Evolutionary conservation across 2,329 filamentous ascomycete genomes (phyloP).

Genomic region (Dactylellina sp.): DNA sequence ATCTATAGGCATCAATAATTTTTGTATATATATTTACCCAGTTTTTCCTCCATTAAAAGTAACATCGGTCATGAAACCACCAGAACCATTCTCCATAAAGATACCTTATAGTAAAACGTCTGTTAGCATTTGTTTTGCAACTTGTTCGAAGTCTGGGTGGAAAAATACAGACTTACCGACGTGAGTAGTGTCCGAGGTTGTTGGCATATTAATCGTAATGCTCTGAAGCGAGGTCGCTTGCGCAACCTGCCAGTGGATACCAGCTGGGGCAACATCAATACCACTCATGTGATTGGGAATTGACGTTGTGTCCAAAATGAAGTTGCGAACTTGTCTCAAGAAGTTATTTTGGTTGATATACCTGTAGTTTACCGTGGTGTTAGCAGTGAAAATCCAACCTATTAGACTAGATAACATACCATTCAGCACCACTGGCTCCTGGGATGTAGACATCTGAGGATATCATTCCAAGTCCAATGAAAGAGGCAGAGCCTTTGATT

Average conservation of each 20-base stretch:
- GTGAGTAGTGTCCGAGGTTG: constrained; percentile 62
- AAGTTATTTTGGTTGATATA: constrained; percentile 84
- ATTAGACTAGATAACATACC: constrained; percentile 28
- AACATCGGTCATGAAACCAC: constrained; percentile 84
- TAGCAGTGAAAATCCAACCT: constrained; percentile 66
- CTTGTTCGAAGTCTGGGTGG: constrained; percentile 72
- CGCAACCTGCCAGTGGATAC: constrained; percentile 76
- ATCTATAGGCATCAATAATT: neutral
- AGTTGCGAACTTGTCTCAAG: constrained; percentile 84
- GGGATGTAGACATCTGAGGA: constrained; percentile 85
- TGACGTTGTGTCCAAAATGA: constrained; percentile 79
- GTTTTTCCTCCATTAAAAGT: constrained; percentile 83
- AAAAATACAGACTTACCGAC: constrained; percentile 1
- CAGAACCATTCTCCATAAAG: constrained; percentile 74
- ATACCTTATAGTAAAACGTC: constrained; percentile 65
- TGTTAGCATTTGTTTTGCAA: neutral
- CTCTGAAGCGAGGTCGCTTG: constrained; percentile 72
- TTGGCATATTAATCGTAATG: constrained; percentile 67
- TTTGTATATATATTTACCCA: constrained; percentile 64
- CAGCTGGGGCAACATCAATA: constrained; percentile 59
- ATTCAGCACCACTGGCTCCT: constrained; percentile 65
- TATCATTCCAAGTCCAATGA: constrained; percentile 72
- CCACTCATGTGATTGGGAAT: constrained; percentile 67
- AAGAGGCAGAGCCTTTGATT: constrained; percentile 78
- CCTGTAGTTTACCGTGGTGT: neutral